Evolutionary conservation across 345 rosid species (phyloP), one percentile per base, ranked within the genome.

Genomic region (Stellera chamaejasme): DNA sequence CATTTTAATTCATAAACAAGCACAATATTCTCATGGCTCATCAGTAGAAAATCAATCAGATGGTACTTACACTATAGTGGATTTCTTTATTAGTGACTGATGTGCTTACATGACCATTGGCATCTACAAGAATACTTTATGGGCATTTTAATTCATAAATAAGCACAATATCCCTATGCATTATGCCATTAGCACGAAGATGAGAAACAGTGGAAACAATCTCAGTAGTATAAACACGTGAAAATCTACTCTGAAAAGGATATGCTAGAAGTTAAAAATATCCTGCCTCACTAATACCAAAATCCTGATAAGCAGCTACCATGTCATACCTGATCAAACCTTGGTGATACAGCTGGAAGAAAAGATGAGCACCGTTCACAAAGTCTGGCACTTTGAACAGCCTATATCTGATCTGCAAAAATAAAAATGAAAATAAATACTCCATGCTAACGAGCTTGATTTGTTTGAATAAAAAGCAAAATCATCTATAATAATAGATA

Each of bases 171-270:
- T 92, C 99, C 73, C 98, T 82, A 68, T 92, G 98, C 98, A 75
- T 75, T 59, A 73, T 70, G 55, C 76, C 73, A 48, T 68, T 65
- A 27, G 67, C 63, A 51, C 70, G 83, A 58, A 75, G 74, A 65
- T 75, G 98, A 59, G 62, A 59, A 39, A 75, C 70, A 6, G 74
- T 71, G 65, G 69, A 79, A 62, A 72, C 80, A 55, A 79, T 65
- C 68, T 72, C 41, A 16, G 97, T 97, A 67, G 89, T 75, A 70
- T 92, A 92, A 27, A 88, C 58, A 54, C 97, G 89, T 59, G 89
- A 95, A 92, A 68, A 52, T 92, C 97, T 85, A 88, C 98, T 61
- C 98, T 91, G 70, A 41, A 32, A 32, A 32, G 39, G 39, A 32
- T 47, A 60, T 41, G 61, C 57, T 53, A 23, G 51, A 50, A 52